Evolutionary conservation across 2,329 filamentous ascomycete species (phyloP).

Genomic region (Aureobasidium namibiae): DNA sequence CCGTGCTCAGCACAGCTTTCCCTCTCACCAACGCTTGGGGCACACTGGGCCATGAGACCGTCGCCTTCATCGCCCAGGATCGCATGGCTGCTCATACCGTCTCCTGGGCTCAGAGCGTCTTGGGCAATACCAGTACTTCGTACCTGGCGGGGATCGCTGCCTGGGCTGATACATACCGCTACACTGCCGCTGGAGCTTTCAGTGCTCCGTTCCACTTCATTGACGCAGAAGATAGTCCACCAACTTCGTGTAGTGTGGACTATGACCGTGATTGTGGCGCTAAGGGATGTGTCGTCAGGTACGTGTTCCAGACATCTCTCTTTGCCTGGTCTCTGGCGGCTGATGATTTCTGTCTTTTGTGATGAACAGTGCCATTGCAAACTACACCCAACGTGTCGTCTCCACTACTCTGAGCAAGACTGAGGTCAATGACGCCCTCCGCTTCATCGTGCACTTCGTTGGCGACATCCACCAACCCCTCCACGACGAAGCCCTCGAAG

Average conservation of each 20-base stretch:
- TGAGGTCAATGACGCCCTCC: constrained; percentile 37
- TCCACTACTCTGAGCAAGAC: constrained; percentile 21
- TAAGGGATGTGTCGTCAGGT: constrained; percentile 40
- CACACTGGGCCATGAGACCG: constrained; percentile 44
- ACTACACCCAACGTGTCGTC: constrained; percentile 39
- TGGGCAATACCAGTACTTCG: constrained; percentile 34
- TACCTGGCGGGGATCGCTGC: constrained; percentile 46
- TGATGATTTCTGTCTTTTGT: too few species aligned
- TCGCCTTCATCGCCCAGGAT: constrained; percentile 46
- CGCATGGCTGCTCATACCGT: constrained; percentile 37
- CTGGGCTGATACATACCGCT: constrained; percentile 47
- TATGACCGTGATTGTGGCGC: constrained; percentile 44
- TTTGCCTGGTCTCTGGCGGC: too few species aligned
- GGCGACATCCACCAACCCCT: constrained; percentile 71
- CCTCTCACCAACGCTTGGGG: constrained; percentile 39
- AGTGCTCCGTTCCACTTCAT: constrained; percentile 43
- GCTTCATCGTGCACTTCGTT: constrained; percentile 48
- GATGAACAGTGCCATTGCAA: constrained; percentile 44
- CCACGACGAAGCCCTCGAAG: constrained; percentile 41
- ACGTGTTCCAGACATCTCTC: not conserved
- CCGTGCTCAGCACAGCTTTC: constrained; percentile 14
- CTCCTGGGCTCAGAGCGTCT: constrained; percentile 36
- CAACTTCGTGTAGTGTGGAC: constrained; percentile 39
- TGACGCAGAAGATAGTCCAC: constrained; percentile 41
- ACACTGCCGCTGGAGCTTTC: constrained; percentile 40